Evolutionary conservation across 352 stramenopile genomes (phyloP), one percentile per base, ranked within the genome.

Genomic region (Pythium pyrilobum): DNA sequence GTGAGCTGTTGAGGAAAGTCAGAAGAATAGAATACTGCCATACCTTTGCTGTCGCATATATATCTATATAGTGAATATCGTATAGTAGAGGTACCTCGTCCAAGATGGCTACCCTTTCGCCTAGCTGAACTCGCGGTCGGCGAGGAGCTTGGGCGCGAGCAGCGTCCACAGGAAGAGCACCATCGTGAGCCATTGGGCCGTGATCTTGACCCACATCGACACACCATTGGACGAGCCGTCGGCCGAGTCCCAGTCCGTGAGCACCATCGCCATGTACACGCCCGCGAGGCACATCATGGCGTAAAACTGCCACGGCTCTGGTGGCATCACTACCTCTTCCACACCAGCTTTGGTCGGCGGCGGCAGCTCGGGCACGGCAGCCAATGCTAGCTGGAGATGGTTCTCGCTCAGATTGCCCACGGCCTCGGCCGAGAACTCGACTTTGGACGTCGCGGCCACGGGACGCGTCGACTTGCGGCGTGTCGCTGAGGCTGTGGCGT

Each of bases 161-260:
- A 98, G 67, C 12, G 95, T 98, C 96, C 95, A 98, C 8, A 87
- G 61, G 64, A 98, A 99, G 2, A 98, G 61, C 12, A 88, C 47
- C 32, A 98, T 81, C n/a, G 85, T 91, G 38, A 97, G 55, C 94
- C 95, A 98, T 55, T 98, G 95, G 21, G 88, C 83, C 11, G 78
- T 68, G 66, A 98, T 96, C 36, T 98, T 92, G 51, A 99, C 92
- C 92, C 93, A 98, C 93, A 98, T 98, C 16, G 81, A 95, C 1
- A 95, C 71, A 13, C 82, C 76, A 29, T 87, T 87, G 40, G 56
- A 75, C 3, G 69, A 65, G n/a, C 61, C 72, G 48, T 92, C 59
- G 21, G 91, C 85, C 3, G 85, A 88, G 43, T 96, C 88, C 93
- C 95, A 98, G 62, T 95, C 87, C 10, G 94, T 98, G 37, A 98